phyloP scores from a whole-genome alignment of 1,139 yeast species.

The Lodderomyces parapsilosis region DNA sequence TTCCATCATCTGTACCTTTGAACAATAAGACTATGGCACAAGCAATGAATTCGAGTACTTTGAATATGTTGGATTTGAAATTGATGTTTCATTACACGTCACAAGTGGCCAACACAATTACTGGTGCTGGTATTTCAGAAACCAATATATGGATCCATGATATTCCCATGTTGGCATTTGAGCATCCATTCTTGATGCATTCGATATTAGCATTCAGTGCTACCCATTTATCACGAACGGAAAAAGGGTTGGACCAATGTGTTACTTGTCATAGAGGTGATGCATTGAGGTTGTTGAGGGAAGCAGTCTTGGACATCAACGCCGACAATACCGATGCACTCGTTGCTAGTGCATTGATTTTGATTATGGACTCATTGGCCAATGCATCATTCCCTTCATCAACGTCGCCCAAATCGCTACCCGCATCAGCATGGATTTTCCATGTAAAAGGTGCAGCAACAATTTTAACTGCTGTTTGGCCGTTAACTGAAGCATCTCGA shows the following conservation, averaged over 20 bases:
- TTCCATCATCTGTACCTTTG: slow-evolving; percentile 10
- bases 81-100: slow-evolving; percentile 87
- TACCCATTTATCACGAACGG: slow-evolving; percentile 79
- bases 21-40: slow-evolving; percentile 13
- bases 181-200: slow-evolving; percentile 90
- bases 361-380: slow-evolving; percentile 91
- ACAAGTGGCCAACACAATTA: slow-evolving; percentile 80
- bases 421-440: slow-evolving; percentile 95
- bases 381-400: slow-evolving; percentile 80
- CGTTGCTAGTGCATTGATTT: slow-evolving; percentile 85
- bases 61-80: slow-evolving; percentile 76
- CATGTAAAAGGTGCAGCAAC: slow-evolving; percentile 98
- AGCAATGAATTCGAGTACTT: slow-evolving; percentile 23
- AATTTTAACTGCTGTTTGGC: slow-evolving; percentile 92
- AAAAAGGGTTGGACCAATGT: slow-evolving; percentile 74
- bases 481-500: slow-evolving; percentile 73
- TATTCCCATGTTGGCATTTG: slow-evolving; percentile 84
- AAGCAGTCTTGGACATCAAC: slow-evolving; percentile 81
- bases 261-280: slow-evolving; percentile 88
- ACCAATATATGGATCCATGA: slow-evolving; percentile 84
- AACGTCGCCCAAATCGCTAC: slow-evolving; percentile 62
- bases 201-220: slow-evolving; percentile 88
- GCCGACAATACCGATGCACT: slow-evolving; percentile 87
- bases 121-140: slow-evolving; percentile 88
- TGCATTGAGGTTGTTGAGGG: slow-evolving; percentile 75